Base-by-base conservation (phyloP, 768 basidiomycete genomes). In the Mycena amicta region DNA sequence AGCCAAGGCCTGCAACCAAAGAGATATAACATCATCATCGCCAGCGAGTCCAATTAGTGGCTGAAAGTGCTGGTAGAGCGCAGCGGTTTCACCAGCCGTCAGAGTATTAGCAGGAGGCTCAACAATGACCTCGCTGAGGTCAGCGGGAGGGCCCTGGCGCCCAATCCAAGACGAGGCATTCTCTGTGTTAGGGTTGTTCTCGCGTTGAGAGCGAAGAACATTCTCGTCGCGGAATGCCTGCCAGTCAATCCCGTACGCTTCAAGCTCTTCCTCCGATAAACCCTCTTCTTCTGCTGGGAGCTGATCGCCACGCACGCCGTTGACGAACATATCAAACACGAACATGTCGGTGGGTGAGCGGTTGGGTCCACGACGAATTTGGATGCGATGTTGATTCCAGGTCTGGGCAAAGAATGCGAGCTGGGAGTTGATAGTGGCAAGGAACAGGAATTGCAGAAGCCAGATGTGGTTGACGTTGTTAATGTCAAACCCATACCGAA, bases 391-490 rank as follows among this genome's bases (percentile, higher is more conserved):
- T 6, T 65, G 26, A 49, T 79, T 78, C 77, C 76, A 78, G 2
- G 66, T 39, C 2, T 65, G 55, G 0, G 66, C 66, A 71, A 72
- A 80, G 3, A 56, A 46, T 6, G 31, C 37, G 16, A 66, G 64
- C 51, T 80, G 71, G 2, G 52, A 13, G 55, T 77, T 74, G 27
- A 77, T 65, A 0, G 52, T 18, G 3, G 40, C 6, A 2, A 78
- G 68, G 53, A 80, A 80, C 0, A 79, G 65, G 43, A 68, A 55
- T 40, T 75, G 76, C 1, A 77, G 60, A 3, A 79, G 66, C 77
- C 77, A 81, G 28, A 77, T 72, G 52, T 78, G 76, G 15, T 54
- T 57, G 13, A 62, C 40, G 12, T 57, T 50, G 23, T 69, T 56
- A 8, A 43, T 51, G 47, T 77, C 56, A 0, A 80, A 69, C 0